phyloP scores from a whole-genome alignment of 1,139 yeast species.

The Geotrichum bryndzae region DNA sequence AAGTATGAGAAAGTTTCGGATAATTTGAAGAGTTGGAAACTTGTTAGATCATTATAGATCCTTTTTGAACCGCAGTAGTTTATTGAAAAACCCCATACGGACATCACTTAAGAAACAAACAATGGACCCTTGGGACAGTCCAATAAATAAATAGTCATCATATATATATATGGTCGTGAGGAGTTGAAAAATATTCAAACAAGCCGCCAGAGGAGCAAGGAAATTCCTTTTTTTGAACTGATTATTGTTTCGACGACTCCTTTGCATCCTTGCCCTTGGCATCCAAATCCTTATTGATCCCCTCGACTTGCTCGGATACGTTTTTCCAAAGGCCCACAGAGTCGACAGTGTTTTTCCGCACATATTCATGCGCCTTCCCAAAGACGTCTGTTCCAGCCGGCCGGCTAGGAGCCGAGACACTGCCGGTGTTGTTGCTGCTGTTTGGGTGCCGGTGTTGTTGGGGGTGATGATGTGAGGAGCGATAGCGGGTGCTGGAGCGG shows the following conservation, averaged over 20 bases:
- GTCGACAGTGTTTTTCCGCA: constrained; percentile 19
- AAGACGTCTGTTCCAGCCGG: constrained; percentile 20
- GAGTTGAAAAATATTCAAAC: too few relatives aligned
- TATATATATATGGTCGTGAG: too few relatives aligned
- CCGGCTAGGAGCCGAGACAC: not conserved
- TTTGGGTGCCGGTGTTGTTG: not conserved
- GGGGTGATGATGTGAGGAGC: not conserved
- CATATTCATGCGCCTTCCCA: constrained; percentile 19
- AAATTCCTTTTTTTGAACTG: not conserved
- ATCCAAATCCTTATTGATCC: not conserved
- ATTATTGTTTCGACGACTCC: not conserved
- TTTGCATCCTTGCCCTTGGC: not conserved
- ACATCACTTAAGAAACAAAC: not conserved
- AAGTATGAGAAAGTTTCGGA: too few relatives aligned
- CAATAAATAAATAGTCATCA: not conserved
- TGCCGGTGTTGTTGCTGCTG: constrained; percentile 1
- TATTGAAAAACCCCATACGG: not conserved
- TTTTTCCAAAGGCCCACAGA: constrained; percentile 19
- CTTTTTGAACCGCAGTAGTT: not conserved
- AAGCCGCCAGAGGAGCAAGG: too few relatives aligned
- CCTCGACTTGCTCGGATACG: constrained; percentile 20
- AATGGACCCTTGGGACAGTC: not conserved
- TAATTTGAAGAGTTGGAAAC: too few relatives aligned
- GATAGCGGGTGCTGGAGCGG: not conserved
- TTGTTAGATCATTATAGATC: too few relatives aligned